phyloP scores from a whole-genome alignment of 352 stramenopile species.

The Elongisporangium prolatum region DNA sequence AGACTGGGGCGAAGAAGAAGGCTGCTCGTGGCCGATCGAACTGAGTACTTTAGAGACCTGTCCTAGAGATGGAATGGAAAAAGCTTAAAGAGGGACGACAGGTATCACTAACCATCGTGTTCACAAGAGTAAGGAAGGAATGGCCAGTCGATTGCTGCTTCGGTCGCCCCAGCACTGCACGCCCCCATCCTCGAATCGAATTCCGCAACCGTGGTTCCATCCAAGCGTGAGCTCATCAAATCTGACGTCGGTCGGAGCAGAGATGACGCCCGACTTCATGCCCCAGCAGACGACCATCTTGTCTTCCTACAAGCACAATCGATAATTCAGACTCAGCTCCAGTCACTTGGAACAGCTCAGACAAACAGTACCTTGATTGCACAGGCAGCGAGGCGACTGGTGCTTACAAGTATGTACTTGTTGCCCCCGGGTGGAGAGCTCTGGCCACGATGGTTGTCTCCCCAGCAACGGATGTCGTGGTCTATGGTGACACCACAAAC shows the following conservation, averaged over 20 bases:
- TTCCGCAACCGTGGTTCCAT: constrained; percentile 73
- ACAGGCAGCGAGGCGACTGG: constrained; percentile 56
- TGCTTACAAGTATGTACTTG: constrained; percentile 65
- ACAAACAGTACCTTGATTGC: constrained; percentile 34
- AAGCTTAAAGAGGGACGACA: background rate
- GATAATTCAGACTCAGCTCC: constrained; percentile 6
- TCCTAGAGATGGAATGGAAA: background rate
- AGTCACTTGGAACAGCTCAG: background rate
- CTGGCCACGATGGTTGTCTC: constrained; percentile 68
- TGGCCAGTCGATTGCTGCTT: constrained; percentile 30
- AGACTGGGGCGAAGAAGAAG: constrained; percentile 19
- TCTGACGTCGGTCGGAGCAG: constrained; percentile 34
- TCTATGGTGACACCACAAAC: constrained; percentile 54
- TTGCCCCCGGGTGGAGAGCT: constrained; percentile 29
- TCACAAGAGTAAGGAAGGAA: constrained; percentile 23
- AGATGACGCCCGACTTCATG: constrained; percentile 60
- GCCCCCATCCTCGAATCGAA: constrained; percentile 53
- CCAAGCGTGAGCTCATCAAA: constrained; percentile 70
- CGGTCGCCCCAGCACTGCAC: constrained; percentile 69
- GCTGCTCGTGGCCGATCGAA: constrained; percentile 35
- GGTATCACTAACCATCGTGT: background rate
- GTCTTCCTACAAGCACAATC: constrained; percentile 28
- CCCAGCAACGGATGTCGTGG: constrained; percentile 62
- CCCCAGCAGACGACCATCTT: constrained; percentile 65
- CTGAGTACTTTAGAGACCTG: constrained; percentile 33